phyloP scores from a whole-genome alignment of 1,139 yeast genomes.

The Zhuliangozyma parablackwelliae region DNA sequence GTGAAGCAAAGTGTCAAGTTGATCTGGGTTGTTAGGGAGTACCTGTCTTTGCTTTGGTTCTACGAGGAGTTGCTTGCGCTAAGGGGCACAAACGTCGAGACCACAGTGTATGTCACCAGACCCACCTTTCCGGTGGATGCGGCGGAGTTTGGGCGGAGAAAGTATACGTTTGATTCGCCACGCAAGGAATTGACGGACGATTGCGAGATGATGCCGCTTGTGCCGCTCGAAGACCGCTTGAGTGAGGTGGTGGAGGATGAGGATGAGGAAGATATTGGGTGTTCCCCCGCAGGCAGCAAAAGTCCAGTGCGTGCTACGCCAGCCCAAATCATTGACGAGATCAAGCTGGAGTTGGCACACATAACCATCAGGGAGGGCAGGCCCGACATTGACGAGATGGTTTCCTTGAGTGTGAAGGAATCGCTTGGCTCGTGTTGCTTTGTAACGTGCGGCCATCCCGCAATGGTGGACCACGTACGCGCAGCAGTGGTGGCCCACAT shows the following conservation, averaged over 20 bases:
- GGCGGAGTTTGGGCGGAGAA: too few relatives aligned
- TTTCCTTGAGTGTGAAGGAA: conserved; percentile 30
- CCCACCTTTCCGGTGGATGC: conserved; percentile 14
- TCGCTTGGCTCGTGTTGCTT: conserved; percentile 40
- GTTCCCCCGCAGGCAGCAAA: too few relatives aligned
- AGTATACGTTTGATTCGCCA: too few relatives aligned
- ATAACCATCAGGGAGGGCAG: conserved; percentile 44
- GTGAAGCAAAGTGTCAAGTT: conserved; percentile 30
- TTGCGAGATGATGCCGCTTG: not conserved
- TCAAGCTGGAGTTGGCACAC: conserved; percentile 19
- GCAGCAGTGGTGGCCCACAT: conserved; percentile 26
- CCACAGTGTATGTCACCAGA: conserved; percentile 41
- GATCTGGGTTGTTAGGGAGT: conserved; percentile 50
- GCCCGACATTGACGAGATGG: conserved; percentile 36
- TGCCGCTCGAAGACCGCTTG: too few relatives aligned
- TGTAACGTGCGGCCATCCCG: conserved; percentile 47
- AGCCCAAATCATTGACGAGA: conserved; percentile 1
- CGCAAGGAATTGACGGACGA: not conserved
- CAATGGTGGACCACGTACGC: conserved; percentile 47
- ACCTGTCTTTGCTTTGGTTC: conserved; percentile 46
- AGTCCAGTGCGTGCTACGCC: too few relatives aligned
- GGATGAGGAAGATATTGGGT: too few relatives aligned
- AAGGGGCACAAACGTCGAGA: conserved; percentile 25
- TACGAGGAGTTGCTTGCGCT: conserved; percentile 41
- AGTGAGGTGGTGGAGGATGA: too few relatives aligned